These are phyloP conservation scores for Phytophthora melonis DNA, from an alignment of 352 stramenopile genomes.

Conservation along the genomic window DNA sequence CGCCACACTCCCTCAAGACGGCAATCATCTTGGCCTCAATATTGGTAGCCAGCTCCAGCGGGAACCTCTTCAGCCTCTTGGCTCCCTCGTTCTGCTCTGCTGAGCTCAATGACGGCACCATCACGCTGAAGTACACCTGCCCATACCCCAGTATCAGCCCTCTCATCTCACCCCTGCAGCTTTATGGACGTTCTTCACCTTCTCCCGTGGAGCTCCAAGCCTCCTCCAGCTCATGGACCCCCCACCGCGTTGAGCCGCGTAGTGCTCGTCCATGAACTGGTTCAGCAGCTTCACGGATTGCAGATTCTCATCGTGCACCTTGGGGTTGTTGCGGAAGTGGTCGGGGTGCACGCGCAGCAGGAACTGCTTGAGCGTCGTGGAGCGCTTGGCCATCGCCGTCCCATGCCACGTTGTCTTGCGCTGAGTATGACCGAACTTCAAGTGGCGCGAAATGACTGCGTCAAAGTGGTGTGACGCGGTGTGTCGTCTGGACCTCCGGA, in stretches of 20 bases:
- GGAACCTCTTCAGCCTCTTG: slow-evolving; percentile 56
- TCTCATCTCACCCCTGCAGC: neutral
- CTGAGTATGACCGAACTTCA: slow-evolving; percentile 37
- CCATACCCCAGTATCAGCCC: slow-evolving; percentile 8
- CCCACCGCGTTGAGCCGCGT: slow-evolving; percentile 21
- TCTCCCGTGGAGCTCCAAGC: slow-evolving; percentile 15
- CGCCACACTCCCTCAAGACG: slow-evolving; percentile 64
- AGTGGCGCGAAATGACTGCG: slow-evolving; percentile 24
- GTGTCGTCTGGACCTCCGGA: slow-evolving; percentile 42
- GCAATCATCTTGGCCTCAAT: slow-evolving; percentile 61
- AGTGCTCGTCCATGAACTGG: slow-evolving; percentile 73
- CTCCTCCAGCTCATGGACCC: slow-evolving; percentile 20
- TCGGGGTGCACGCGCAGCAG: slow-evolving; percentile 76
- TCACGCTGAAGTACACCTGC: slow-evolving; percentile 51
- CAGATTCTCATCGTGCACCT: slow-evolving; percentile 76
- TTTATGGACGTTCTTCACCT: slow-evolving; percentile 15
- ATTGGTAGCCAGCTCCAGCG: slow-evolving; percentile 49
- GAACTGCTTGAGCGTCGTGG: slow-evolving; percentile 74
- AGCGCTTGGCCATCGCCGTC: slow-evolving; percentile 49
- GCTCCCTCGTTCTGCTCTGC: neutral
- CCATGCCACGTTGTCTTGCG: slow-evolving; percentile 3
- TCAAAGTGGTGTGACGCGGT: slow-evolving; percentile 24
- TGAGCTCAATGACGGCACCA: slow-evolving; percentile 27
- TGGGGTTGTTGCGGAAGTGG: slow-evolving; percentile 65
- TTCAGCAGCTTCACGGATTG: slow-evolving; percentile 77